These are phyloP conservation scores for Tuber melanosporum DNA, from an alignment of 495 filamentous ascomycete species.

Conservation along the genomic window DNA sequence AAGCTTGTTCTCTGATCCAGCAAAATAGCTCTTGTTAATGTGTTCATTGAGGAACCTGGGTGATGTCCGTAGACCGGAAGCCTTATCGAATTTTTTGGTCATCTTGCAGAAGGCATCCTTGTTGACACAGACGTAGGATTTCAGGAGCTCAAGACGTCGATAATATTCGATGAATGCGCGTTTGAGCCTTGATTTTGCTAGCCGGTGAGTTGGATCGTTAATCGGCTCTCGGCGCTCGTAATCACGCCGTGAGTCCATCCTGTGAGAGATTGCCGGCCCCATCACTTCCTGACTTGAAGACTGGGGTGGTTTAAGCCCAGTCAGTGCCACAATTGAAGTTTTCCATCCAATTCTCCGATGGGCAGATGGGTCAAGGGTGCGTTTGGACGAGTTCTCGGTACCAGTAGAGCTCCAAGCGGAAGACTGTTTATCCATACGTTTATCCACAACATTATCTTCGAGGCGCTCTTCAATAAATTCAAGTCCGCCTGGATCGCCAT, in stretches of 20 bases:
- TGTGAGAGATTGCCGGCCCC: slow-evolving; percentile 18
- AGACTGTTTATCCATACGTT: slow-evolving; percentile 19
- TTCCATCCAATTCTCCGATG: slow-evolving; percentile 43
- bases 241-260: slow-evolving; percentile 40
- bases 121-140: slow-evolving; percentile 83
- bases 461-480: slow-evolving; percentile 20
- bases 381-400: slow-evolving; percentile 33
- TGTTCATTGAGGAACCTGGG: slow-evolving; percentile 85
- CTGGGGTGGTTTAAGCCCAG: slow-evolving; percentile 15
- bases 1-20: slow-evolving; percentile 65
- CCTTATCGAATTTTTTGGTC: slow-evolving; percentile 98
- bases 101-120: slow-evolving; percentile 92
- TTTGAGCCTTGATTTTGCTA: slow-evolving; percentile 84
- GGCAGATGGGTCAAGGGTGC: slow-evolving; percentile 33
- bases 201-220: slow-evolving; percentile 36
- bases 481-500: slow-evolving; percentile 48
- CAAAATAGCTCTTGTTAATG: slow-evolving; percentile 84
- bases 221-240: slow-evolving; percentile 33
- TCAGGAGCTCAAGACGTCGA: slow-evolving; percentile 79
- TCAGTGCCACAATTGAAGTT: slow-evolving; percentile 35
- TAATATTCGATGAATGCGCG: slow-evolving; percentile 87
- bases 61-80: slow-evolving; percentile 65
- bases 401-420: slow-evolving; percentile 12
- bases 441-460: slow-evolving; percentile 34
- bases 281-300: slow-evolving; percentile 15